phyloP scores from a whole-genome alignment of 345 rosid genomes.

The Citrus sinensis region DNA sequence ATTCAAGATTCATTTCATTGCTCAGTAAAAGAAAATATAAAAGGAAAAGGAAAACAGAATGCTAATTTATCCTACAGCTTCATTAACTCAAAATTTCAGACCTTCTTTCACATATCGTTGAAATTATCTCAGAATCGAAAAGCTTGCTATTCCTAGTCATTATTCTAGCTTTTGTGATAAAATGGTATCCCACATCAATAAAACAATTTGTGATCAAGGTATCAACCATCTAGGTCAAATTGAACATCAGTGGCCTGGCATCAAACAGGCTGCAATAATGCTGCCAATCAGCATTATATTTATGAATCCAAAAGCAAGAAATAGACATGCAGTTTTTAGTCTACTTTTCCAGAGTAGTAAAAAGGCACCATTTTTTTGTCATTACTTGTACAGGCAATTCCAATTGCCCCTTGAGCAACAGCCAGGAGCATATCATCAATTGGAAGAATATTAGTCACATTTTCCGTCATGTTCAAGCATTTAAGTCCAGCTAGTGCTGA shows the following conservation, averaged over 20 bases:
- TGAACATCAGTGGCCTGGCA: background rate
- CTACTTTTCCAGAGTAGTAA: background rate
- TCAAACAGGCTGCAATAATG: background rate
- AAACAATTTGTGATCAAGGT: background rate
- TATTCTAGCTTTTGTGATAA: background rate
- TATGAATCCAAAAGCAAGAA: background rate
- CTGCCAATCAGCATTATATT: background rate
- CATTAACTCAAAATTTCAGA: background rate
- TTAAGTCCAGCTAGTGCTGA: conserved; percentile 95
- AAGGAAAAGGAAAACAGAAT: background rate
- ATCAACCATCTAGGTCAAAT: background rate
- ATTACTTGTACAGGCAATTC: conserved; percentile 81
- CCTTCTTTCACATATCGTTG: background rate
- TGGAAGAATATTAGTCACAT: conserved; percentile 68
- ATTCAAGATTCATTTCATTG: background rate
- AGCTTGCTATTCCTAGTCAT: background rate
- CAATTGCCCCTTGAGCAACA: conserved; percentile 99
- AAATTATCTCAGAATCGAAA: background rate
- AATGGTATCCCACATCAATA: too few relatives aligned
- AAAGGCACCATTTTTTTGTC: conserved; percentile 76
- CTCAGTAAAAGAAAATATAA: background rate
- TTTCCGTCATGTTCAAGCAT: conserved; percentile 83
- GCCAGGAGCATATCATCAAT: conserved; percentile 39
- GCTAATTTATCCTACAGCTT: background rate
- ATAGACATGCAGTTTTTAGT: background rate